These are phyloP conservation scores for Xylaria curta DNA, from an alignment of 495 filamentous ascomycete species.

Conservation along the genomic window DNA sequence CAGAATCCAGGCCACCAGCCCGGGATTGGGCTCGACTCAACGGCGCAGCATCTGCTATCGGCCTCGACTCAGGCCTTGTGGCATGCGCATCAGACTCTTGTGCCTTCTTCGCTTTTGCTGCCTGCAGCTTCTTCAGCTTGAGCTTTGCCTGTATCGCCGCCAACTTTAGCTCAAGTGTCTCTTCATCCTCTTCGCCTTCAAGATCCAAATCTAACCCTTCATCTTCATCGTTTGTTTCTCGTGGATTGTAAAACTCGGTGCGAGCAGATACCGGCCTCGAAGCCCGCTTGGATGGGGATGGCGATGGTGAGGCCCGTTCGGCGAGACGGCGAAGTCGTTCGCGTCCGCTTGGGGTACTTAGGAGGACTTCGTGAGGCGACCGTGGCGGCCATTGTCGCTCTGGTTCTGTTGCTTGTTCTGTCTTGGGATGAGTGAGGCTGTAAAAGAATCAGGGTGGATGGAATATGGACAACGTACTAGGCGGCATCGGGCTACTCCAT, in stretches of 20 bases:
- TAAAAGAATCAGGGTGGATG: background rate
- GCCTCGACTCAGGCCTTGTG: conserved; percentile 32
- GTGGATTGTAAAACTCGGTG: background rate
- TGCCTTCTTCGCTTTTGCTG: conserved; percentile 53
- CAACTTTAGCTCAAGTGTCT: conserved; percentile 81
- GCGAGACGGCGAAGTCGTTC: conserved; percentile 69
- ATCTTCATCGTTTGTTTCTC: conserved; percentile 26
- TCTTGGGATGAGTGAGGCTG: conserved; percentile 11
- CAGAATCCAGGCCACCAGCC: conserved; percentile 26
- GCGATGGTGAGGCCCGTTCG: conserved; percentile 66
- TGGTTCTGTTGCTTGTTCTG: conserved; percentile 34
- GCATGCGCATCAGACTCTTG: conserved; percentile 33
- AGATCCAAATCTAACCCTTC: conserved; percentile 53
- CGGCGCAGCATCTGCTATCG: conserved; percentile 28
- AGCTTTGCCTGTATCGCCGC: conserved; percentile 85
- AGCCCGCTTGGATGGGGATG: conserved; percentile 60
- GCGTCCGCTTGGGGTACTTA: conserved; percentile 82
- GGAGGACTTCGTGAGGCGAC: conserved; percentile 82
- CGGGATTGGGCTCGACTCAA: conserved; percentile 34
- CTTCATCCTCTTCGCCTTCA: conserved; percentile 86
- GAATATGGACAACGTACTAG: conserved; percentile 23
- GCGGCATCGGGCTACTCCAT: conserved; percentile 21
- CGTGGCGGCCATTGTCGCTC: conserved; percentile 82
- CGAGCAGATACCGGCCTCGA: conserved; percentile 21
- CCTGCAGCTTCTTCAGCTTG: conserved; percentile 86